phyloP scores from a whole-genome alignment of 2,329 filamentous ascomycete genomes.

The Alternaria atra region DNA sequence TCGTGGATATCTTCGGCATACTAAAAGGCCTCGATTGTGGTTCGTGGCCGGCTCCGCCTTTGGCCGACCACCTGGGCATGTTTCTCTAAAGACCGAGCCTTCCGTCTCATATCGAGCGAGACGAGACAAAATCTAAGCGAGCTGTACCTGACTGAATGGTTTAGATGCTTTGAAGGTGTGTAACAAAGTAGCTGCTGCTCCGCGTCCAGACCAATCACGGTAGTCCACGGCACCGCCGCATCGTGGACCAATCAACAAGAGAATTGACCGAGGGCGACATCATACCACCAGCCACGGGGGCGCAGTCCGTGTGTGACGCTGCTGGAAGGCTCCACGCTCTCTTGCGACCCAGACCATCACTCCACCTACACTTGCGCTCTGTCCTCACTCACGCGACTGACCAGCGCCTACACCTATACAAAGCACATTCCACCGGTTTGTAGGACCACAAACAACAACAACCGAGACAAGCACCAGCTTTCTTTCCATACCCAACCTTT shows the following conservation, averaged over 20 bases:
- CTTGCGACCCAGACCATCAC: slow-evolving; percentile 33
- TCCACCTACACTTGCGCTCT: slow-evolving; percentile 30
- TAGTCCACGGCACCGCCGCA: slow-evolving; percentile 15
- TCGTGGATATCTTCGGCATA: background rate
- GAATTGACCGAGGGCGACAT: slow-evolving; percentile 13
- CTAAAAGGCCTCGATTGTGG: background rate
- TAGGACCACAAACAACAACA: slow-evolving; percentile 4
- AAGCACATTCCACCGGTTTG: slow-evolving; percentile 36
- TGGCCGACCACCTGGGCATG: background rate
- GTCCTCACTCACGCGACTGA: slow-evolving; percentile 38
- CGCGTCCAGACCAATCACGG: slow-evolving; percentile 16
- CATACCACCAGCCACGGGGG: slow-evolving; percentile 20
- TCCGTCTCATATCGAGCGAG: background rate
- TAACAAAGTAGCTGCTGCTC: background rate
- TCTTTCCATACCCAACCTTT: slow-evolving; percentile 13
- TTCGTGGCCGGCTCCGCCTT: background rate
- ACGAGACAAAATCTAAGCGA: background rate
- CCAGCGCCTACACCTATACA: slow-evolving; percentile 40
- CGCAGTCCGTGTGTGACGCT: slow-evolving; percentile 31
- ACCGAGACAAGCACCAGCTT: slow-evolving; percentile 27
- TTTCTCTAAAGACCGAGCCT: background rate
- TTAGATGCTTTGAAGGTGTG: background rate
- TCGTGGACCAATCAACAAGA: slow-evolving; percentile 18
- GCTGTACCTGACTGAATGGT: no score
- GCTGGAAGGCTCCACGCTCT: slow-evolving; percentile 18